Percentiles rank a stretch among this genome's conserved stretches.
phyloP scores from a whole-genome alignment of 1,284 basidiomycete species.

The Cutaneotrichosporon sp. region DNA sequence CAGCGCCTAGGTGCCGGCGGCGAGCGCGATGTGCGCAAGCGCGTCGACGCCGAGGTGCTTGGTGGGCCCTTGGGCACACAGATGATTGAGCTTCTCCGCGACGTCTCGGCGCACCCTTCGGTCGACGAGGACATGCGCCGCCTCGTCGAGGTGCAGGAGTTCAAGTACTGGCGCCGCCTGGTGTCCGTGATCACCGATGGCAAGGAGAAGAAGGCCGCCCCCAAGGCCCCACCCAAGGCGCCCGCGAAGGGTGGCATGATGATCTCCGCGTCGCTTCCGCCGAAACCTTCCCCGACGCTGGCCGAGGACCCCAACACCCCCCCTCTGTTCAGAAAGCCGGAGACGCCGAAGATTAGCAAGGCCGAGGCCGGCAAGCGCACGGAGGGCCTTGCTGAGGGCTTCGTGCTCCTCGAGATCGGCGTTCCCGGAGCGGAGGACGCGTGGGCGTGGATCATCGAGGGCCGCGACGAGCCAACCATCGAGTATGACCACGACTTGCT shows the following conservation, averaged over 20 bases:
- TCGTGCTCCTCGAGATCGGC: constrained; percentile 47
- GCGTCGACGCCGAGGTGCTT: constrained; percentile 53
- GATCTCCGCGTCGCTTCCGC: constrained; percentile 4
- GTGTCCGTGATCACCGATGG: constrained; percentile 23
- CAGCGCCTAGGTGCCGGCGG: constrained; percentile 68
- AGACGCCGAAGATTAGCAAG: constrained; percentile 57
- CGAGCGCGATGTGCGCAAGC: constrained; percentile 68
- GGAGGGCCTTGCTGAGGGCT: constrained; percentile 49
- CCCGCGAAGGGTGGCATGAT: constrained; percentile 5
- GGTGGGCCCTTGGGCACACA: constrained; percentile 46
- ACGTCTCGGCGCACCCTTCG: constrained; percentile 41
- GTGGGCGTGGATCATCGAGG: constrained; percentile 67
- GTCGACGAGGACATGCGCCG: constrained; percentile 40
- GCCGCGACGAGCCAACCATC: constrained; percentile 67
- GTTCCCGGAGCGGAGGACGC: constrained; percentile 40
- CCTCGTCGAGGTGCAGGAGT: constrained; percentile 47
- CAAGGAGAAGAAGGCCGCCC: constrained; percentile 14
- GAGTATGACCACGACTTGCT: constrained; percentile 67
- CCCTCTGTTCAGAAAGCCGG: constrained; percentile 33
- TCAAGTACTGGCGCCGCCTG: constrained; percentile 46
- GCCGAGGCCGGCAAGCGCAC: constrained; percentile 49
- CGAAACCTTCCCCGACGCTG: not conserved
- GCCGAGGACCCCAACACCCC: constrained; percentile 16
- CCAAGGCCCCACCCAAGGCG: constrained; percentile 9
- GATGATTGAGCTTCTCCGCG: constrained; percentile 40